These are phyloP conservation scores for Rutstroemia sp. DNA, from an alignment of 2,329 filamentous ascomycete genomes.

Conservation along the genomic window DNA sequence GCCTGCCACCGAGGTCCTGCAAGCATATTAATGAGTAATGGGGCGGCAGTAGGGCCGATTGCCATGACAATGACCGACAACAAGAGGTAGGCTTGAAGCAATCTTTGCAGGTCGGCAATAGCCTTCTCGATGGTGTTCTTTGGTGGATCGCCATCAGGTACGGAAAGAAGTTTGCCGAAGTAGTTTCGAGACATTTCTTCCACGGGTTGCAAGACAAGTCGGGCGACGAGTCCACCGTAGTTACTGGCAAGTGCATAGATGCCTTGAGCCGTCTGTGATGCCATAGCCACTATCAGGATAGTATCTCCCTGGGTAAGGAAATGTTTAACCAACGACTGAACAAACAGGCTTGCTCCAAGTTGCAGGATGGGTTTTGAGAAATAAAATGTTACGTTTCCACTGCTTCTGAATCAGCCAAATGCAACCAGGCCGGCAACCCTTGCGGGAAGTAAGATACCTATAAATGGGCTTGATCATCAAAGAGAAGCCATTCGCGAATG, in stretches of 20 bases:
- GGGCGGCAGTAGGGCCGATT: conserved; percentile 69
- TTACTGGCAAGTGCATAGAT: conserved; percentile 91
- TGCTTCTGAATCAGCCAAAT: conserved; percentile 6
- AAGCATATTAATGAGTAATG: conserved; percentile 64
- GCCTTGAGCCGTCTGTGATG: conserved; percentile 74
- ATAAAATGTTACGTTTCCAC: conserved; percentile 23
- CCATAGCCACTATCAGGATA: conserved; percentile 72
- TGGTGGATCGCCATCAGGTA: conserved; percentile 22
- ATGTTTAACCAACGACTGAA: conserved; percentile 87
- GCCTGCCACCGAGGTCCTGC: conserved; percentile 71
- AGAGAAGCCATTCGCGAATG: conserved; percentile 57
- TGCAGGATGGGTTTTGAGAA: conserved; percentile 66
- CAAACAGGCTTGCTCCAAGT: conserved; percentile 73
- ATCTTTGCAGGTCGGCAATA: conserved; percentile 47
- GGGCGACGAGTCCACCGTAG: conserved; percentile 82
- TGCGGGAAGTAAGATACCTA: conserved; percentile 13
- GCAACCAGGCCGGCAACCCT: neutral
- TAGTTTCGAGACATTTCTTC: conserved; percentile 89
- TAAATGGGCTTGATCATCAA: conserved; percentile 46
- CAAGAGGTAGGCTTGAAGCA: conserved; percentile 68
- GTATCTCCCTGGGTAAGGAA: conserved; percentile 91
- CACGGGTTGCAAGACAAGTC: conserved; percentile 87
- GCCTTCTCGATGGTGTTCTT: conserved; percentile 34
- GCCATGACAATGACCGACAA: conserved; percentile 61
- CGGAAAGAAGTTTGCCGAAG: conserved; percentile 70